A percentile compares a stretch with the other conserved stretches of the same genome.
Evolutionary conservation across 2,329 filamentous ascomycete species (phyloP).

Genomic region (Paracamarosporium sp.): DNA sequence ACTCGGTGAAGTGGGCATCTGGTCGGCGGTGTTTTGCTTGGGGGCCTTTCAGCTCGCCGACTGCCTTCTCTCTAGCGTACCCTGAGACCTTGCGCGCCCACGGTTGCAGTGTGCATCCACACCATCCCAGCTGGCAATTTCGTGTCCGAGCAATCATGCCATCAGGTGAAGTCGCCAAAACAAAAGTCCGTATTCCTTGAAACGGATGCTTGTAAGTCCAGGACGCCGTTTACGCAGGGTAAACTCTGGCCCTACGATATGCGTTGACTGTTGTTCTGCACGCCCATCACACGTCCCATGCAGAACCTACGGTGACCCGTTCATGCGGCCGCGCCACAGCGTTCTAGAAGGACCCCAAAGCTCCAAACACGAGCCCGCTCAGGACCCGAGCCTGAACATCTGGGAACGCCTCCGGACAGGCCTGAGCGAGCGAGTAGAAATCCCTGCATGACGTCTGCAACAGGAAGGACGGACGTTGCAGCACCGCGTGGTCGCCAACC

Average conservation of each 20-base stretch:
- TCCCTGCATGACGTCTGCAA: neutral
- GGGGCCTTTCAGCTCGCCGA: conserved; percentile 1
- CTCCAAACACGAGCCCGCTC: conserved; percentile 1
- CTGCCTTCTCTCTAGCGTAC: too few species aligned
- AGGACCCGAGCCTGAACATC: conserved; percentile 3
- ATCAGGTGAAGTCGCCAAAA: too few species aligned
- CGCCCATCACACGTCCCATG: neutral
- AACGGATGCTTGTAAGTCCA: neutral
- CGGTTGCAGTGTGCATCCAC: too few species aligned
- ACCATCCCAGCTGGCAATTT: too few species aligned
- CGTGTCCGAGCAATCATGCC: too few species aligned
- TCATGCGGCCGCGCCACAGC: neutral
- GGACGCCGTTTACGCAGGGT: neutral
- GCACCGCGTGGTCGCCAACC: conserved; percentile 1
- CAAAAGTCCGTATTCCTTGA: too few species aligned
- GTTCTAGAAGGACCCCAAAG: conserved; percentile 7
- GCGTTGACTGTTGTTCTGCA: neutral
- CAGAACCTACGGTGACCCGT: neutral
- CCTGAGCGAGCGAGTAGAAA: neutral
- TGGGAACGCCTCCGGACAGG: neutral
- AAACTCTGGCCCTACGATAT: neutral
- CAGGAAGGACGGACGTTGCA: conserved; percentile 7
- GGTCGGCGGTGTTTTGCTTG: too few species aligned
- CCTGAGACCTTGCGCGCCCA: neutral
- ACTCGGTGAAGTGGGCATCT: conserved; percentile 1